Evolutionary conservation across 345 rosid species (phyloP).

Genomic region (Bruguiera parviflora): DNA sequence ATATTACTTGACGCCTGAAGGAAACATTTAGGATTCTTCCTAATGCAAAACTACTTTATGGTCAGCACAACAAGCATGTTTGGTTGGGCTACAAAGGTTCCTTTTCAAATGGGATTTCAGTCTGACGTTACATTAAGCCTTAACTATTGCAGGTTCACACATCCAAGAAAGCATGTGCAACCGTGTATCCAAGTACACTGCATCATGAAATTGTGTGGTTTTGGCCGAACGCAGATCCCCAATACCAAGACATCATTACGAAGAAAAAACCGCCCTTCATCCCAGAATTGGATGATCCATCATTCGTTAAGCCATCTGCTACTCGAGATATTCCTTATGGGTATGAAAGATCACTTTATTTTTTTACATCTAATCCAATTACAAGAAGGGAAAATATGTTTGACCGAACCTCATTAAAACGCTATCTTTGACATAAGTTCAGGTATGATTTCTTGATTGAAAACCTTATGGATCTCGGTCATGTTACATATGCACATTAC

Average conservation of each 20-base stretch:
- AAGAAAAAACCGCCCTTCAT: conserved; percentile 70
- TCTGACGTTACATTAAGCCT: conserved; percentile 2
- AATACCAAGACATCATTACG: conserved; percentile 52
- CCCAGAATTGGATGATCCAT: conserved; percentile 73
- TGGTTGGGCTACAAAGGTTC: not conserved
- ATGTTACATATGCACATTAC: conserved; percentile 86
- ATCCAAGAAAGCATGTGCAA: conserved; percentile 70
- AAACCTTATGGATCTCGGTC: conserved; percentile 91
- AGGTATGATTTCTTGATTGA: conserved; percentile 80
- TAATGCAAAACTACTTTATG: too few relatives aligned
- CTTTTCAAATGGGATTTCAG: not conserved
- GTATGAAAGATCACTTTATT: conserved; percentile 22
- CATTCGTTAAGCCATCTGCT: conserved; percentile 49
- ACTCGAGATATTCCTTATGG: conserved; percentile 83
- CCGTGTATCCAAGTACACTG: conserved; percentile 68
- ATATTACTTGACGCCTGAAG: too few relatives aligned
- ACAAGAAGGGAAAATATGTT: too few relatives aligned
- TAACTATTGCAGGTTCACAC: conserved; percentile 50
- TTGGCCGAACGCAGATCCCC: conserved; percentile 83
- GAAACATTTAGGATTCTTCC: too few relatives aligned
- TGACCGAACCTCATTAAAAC: too few relatives aligned
- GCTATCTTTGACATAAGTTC: conserved; percentile 10
- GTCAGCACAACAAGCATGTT: too few relatives aligned
- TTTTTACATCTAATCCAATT: too few relatives aligned
- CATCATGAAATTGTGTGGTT: conserved; percentile 88